A percentile compares a stretch with the other conserved stretches of the same genome.
Evolutionary conservation across 768 basidiomycete genomes (phyloP).

Genomic region (Polyporus arcularius): DNA sequence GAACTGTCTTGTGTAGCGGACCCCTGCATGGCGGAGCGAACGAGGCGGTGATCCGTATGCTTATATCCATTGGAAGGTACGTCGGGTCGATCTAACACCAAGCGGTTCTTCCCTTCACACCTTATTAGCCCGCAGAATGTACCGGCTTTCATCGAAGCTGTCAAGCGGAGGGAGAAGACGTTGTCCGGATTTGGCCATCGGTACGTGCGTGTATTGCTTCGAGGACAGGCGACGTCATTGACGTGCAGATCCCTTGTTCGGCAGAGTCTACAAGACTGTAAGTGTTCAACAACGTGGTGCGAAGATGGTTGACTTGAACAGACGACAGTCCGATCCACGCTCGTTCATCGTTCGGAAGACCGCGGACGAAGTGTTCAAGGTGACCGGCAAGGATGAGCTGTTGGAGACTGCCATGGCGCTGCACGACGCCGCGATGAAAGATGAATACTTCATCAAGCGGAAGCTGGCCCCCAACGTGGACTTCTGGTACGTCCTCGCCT

Average conservation of each 20-base stretch:
- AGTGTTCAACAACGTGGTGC: constrained; percentile 22
- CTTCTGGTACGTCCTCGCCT: constrained; percentile 67
- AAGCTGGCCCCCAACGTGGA: constrained; percentile 89
- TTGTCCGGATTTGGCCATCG: constrained; percentile 91
- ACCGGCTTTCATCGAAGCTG: constrained; percentile 80
- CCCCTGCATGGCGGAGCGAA: constrained; percentile 87
- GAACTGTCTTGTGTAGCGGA: constrained; percentile 45
- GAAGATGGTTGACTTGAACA: not conserved
- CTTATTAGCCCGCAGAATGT: constrained; percentile 72
- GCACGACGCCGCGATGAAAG: constrained; percentile 86
- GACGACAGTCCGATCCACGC: constrained; percentile 79
- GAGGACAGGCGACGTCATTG: not conserved
- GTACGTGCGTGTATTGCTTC: constrained; percentile 33
- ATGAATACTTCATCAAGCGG: constrained; percentile 84
- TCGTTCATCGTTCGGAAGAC: constrained; percentile 90
- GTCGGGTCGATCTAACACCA: constrained; percentile 24
- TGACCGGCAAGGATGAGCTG: constrained; percentile 86
- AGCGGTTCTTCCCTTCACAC: not conserved
- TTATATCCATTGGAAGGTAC: constrained; percentile 82
- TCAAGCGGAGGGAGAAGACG: constrained; percentile 86
- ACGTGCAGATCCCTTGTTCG: not conserved
- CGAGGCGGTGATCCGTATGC: constrained; percentile 94
- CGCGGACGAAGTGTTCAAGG: constrained; percentile 89
- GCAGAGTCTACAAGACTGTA: constrained; percentile 73
- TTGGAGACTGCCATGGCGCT: constrained; percentile 88